Conservation (phyloP, 305 asterid genomes). For the Rubia occidens region DNA sequence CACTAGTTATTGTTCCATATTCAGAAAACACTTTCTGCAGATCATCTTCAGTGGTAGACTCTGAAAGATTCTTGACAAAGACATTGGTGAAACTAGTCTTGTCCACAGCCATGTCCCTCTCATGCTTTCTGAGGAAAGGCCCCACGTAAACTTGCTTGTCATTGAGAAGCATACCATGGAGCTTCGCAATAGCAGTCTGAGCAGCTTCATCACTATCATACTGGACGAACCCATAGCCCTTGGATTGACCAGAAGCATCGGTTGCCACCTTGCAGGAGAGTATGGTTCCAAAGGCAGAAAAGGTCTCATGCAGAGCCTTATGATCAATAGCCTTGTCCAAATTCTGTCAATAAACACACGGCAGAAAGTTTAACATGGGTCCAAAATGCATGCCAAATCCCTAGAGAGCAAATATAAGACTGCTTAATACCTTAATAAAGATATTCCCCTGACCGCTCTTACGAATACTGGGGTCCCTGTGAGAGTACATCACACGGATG, state of each 20-base stretch:
- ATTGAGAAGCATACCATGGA: conserved; percentile 87
- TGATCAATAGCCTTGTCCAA: conserved; percentile 95
- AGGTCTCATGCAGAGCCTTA: conserved; percentile 80
- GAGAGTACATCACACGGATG: conserved; percentile 49
- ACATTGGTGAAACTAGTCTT: conserved; percentile 74
- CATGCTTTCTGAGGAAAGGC: conserved; percentile 84
- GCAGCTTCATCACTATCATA: conserved; percentile 74
- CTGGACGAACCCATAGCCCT: conserved; percentile 98
- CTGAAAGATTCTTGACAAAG: conserved; percentile 82
- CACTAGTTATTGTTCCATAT: conserved; percentile 61
- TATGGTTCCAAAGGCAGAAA: conserved; percentile 68
- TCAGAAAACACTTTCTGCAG: conserved; percentile 60
- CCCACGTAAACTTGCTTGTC: conserved; percentile 91
- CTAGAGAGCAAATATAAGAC: neutral
- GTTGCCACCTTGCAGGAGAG: conserved; percentile 86
- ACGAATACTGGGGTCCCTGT: conserved; percentile 46
- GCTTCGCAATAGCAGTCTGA: conserved; percentile 71
- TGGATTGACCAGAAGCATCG: conserved; percentile 65
- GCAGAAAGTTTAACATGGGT: conserved; percentile 3
- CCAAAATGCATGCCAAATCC: neutral
- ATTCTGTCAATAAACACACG: conserved; percentile 35
- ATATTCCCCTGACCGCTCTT: conserved; percentile 79
- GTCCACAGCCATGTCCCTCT: conserved; percentile 61
- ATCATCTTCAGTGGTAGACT: conserved; percentile 67
- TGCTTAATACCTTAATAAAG: conserved; percentile 61